These are phyloP conservation scores for Colletotrichum tanaceti DNA, from an alignment of 2,329 filamentous ascomycete genomes.

Conservation along the genomic window DNA sequence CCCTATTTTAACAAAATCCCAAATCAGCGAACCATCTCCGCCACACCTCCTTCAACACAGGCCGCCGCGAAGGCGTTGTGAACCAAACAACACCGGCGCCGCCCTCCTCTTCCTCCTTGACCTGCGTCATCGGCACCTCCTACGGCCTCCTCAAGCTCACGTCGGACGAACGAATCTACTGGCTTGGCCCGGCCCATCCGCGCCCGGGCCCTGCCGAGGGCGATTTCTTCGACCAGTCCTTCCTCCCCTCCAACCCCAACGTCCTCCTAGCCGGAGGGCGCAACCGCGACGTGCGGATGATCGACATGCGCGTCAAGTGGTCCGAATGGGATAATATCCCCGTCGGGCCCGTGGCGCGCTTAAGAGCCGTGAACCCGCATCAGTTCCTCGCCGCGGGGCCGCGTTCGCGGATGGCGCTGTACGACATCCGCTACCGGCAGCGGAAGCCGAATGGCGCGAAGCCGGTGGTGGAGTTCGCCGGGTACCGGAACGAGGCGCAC, in stretches of 20 bases:
- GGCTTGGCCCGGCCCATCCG: conserved; percentile 48
- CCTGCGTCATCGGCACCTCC: conserved; percentile 62
- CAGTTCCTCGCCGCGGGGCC: conserved; percentile 66
- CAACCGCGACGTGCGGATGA: conserved; percentile 57
- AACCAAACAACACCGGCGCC: conserved; percentile 58
- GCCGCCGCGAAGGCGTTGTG: conserved; percentile 49
- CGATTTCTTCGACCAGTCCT: conserved; percentile 63
- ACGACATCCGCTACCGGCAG: conserved; percentile 63
- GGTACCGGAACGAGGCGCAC: conserved; percentile 62
- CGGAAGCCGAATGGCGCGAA: conserved; percentile 42
- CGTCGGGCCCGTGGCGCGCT: conserved; percentile 60
- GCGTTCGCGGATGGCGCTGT: conserved; percentile 62
- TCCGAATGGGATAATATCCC: conserved; percentile 49
- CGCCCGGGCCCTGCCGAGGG: conserved; percentile 38
- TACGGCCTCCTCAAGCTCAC: conserved; percentile 57
- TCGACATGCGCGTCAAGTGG: conserved; percentile 57
- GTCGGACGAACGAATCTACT: conserved; percentile 48
- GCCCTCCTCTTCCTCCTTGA: conserved; percentile 48
- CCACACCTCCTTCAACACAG: conserved; percentile 47
- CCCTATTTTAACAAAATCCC: not conserved
- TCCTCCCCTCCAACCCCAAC: conserved; percentile 55
- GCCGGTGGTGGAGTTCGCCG: conserved; percentile 61
- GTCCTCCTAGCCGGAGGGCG: conserved; percentile 65
- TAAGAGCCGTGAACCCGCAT: conserved; percentile 61
- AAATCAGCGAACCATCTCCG: conserved; percentile 49